Evolutionary conservation across 352 stramenopile species (phyloP), one percentile per base, ranked within the genome.

Genomic region (Pythium phragmiticola): DNA sequence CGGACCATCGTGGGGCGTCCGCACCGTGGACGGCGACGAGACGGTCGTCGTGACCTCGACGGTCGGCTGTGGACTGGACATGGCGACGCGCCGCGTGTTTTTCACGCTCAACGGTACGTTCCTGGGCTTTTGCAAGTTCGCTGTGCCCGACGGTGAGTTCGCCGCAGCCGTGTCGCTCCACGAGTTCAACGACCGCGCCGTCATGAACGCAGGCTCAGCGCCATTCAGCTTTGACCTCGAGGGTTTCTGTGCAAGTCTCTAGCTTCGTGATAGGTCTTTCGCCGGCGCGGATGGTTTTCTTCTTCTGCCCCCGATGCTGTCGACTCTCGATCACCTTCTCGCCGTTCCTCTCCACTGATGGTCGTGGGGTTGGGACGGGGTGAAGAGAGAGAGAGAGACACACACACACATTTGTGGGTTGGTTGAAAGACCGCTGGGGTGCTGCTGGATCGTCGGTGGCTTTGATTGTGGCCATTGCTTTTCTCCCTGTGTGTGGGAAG

Each of bases 201-300:
- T 84, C 49, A 63, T 95, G 49, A 94, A 95, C 63, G 70, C 75
- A n/a, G 87, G 87, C 39, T 69, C 74, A 47, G 82, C 76, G 23
- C 80, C 82, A 33, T 95, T 93, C 67, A 58, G 70, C 58, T 94
- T 91, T 75, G 82, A 92, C 67, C 82, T 95, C 68, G 84, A 95
- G 66, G 78, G 73, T 88, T 94, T 89, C 71, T 95, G 87, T 93
- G 84, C 82, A 90, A 92, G 84, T 81, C 82, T 72, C 79, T 89
- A 87, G 72, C 57, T 69, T 67, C 56, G 41, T 26, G 5, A 57
- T 53, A 53, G 16, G 60, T 50, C 47, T 52, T 46, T 49, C 37
- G 19, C 14, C 23, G 16, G 36, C 16, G 54, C n/a, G 53, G 26
- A 42, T 16, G 17, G 36, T 58, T 14, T 11, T 11, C 2, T 9